Base-by-base conservation (phyloP, 208 protist genomes). In the Trypanosoma mega region DNA sequence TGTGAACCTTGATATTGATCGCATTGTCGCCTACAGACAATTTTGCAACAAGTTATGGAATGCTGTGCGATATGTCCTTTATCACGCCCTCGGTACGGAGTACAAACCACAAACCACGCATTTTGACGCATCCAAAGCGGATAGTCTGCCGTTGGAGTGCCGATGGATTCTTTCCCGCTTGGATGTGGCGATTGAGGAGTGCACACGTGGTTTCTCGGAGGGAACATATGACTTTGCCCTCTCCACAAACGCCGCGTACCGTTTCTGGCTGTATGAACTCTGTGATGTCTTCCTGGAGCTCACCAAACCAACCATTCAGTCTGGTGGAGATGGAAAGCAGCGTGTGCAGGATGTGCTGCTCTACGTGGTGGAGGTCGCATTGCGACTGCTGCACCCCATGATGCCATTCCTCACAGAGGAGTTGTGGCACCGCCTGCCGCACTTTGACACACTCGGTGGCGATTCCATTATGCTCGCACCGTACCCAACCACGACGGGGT, bases 1-100 rank as follows among this genome's bases (percentile, higher is more conserved):
- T 67, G 98, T 99, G 59, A 99, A 99, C 77, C 74, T 99, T 1
- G 98, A 99, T 71, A 93, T 99, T 56, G 75, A 97, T 34, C 85
- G 93, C 43, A 93, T 99, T 20, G 87, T 98, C 43, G 84, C 81
- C 24, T 99, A 99, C 80, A 86, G 98, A 60, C 87, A 98, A 68
- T 99, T 99, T 81, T 99, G 98, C 85, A 99, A 99, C 85, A 99
- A 99, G 81, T 77, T 99, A 21, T 99, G 98, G 97, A 98, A 99
- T 68, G 96, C 97, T 9, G 87, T 97, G 23, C 81, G 92, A 29
- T 99, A 99, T 72, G 92, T 91, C n/a, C 76, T 98, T 8, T 92
- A 94, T 74, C 82, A 94, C 62, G 86, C 89, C 18, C 76, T 97
- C 12, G 87, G 90, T 26, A 64, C 47, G 14, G 85, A 88, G 12